Evolutionary conservation across 2,329 filamentous ascomycete species (phyloP), one percentile per base, ranked within the genome.

Genomic region (Talaromyces sp.): DNA sequence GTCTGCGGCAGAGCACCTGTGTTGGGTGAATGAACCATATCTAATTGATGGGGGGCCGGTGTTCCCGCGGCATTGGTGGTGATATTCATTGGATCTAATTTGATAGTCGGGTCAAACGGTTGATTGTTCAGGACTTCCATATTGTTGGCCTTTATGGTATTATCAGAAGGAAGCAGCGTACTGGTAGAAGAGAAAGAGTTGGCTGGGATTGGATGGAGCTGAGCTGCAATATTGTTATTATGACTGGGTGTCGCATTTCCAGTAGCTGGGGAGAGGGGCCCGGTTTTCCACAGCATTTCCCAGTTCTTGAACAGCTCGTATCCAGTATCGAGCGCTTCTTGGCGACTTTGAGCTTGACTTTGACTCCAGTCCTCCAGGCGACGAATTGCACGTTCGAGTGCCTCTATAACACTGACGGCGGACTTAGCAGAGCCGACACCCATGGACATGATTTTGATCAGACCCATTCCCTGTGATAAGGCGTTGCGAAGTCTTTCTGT

Each of bases 371-470:
- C 71, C 55, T 82, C 79, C 3, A 83, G 73, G 23, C 81, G 76
- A 33, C 74, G 70, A 10, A 77, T 76, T 10, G 82, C 81, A 51
- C 79, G 75, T 61, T 83, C 82, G 30, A 83, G 80, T 0, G 81
- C 79, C 65, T 83, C 82, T 40, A 83, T 82, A 10, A 83, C 75
- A n/a, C 78, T 82, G 6, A 81, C 80, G 52, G 82, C 81, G 3
- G 80, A 83, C n/a, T 79, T 78, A 3, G 81, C 81, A 9, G 81
- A 83, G 30, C 81, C 81, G 27, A 82, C 81, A 1, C 81, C 79
- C 63, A 80, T 79, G 0, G 81, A 82, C 81, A 83, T 83, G 61
- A 81, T 79, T 64, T 81, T 82, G 52, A 83, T 81, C 66, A 83
- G 75, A 6, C 75, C 75, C 67, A 83, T 78, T 7, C 81, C 81